These are phyloP conservation scores for Psilocybe cubensis DNA, from an alignment of 768 basidiomycete species.

Conservation along the genomic window DNA sequence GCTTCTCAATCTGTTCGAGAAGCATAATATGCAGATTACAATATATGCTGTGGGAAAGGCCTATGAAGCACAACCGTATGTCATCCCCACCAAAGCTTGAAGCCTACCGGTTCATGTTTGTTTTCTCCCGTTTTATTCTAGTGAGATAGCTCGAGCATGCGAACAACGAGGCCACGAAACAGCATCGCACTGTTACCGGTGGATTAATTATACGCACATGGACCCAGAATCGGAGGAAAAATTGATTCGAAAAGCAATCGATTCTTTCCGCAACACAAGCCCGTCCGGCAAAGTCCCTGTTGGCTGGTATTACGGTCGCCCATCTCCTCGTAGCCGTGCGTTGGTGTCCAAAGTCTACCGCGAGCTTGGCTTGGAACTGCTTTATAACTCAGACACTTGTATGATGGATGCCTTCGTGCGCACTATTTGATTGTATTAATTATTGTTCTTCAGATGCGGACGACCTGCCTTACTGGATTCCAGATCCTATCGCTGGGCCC, in stretches of 20 bases:
- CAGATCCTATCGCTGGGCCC: constrained; percentile 15
- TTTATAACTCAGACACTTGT: constrained; percentile 20
- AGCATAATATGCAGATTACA: constrained; percentile 16
- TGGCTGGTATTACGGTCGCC: constrained; percentile 21
- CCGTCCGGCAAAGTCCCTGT: constrained; percentile 16
- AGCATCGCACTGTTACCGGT: constrained; percentile 21
- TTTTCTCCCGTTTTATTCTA: too few species aligned
- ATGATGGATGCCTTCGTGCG: neutral
- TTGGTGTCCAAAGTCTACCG: constrained; percentile 19
- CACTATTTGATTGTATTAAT: neutral
- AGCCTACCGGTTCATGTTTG: too few species aligned
- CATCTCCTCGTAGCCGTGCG: constrained; percentile 19
- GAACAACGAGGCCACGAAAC: constrained; percentile 21
- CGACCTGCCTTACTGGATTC: constrained; percentile 21
- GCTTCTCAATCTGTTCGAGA: constrained; percentile 18
- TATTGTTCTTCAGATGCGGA: constrained; percentile 14
- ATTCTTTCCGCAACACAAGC: constrained; percentile 16
- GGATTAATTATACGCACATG: constrained; percentile 20
- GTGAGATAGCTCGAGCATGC: constrained; percentile 18
- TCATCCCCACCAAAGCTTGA: too few species aligned
- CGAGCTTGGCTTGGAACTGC: constrained; percentile 17
- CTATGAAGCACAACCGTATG: constrained; percentile 16
- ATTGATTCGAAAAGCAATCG: constrained; percentile 16
- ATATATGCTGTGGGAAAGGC: constrained; percentile 22
- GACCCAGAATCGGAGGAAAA: constrained; percentile 17